Evolutionary conservation across 2,329 filamentous ascomycete species (phyloP), one percentile per base, ranked within the genome.

Genomic region (Simplicillium aogashimaense): DNA sequence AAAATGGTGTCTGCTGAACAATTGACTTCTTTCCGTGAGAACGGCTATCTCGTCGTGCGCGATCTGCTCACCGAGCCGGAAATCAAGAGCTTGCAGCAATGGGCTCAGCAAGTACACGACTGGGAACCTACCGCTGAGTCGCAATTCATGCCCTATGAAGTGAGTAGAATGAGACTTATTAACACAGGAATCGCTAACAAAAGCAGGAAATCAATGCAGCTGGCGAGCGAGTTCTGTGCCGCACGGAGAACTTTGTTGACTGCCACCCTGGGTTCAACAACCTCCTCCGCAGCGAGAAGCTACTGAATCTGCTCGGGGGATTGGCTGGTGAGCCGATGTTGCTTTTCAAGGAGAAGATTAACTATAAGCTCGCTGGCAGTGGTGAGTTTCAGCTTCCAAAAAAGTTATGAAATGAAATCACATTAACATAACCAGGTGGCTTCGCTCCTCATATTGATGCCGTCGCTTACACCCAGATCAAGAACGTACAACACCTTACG

Each of bases 361-460:
- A 49, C 39, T 49, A 49, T 37, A 49, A 49, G 40, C 40, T 49
- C 15, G 40, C 47, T 4, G 45, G 47, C 15, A 49, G 47, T 30
- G 47, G 44, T 44, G 35, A 33, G 40, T 14, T 28, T 7, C 7
- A 13, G 4, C 9, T 25, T 25, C n/a, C n/a, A n/a, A n/a, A n/a
- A n/a, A n/a, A n/a, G n/a, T n/a, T n/a, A n/a, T n/a, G n/a, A n/a
- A n/a, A n/a, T n/a, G n/a, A n/a, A n/a, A n/a, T n/a, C n/a, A n/a
- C n/a, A 9, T 9, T 25, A 25, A 25, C 20, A 25, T 5, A 6
- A 9, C 8, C 10, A 46, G 44, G 47, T n/a, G 47, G 47, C 13
- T 49, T 49, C 30, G 47, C 47, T n/a, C 47, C 47, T 36, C 47
- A 49, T 42, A 49, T 49, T 39, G 47, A 49, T 34, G 47, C 47